Evolutionary conservation across 441 rosid species (phyloP).

Genomic region (Populus trichocarpa): DNA sequence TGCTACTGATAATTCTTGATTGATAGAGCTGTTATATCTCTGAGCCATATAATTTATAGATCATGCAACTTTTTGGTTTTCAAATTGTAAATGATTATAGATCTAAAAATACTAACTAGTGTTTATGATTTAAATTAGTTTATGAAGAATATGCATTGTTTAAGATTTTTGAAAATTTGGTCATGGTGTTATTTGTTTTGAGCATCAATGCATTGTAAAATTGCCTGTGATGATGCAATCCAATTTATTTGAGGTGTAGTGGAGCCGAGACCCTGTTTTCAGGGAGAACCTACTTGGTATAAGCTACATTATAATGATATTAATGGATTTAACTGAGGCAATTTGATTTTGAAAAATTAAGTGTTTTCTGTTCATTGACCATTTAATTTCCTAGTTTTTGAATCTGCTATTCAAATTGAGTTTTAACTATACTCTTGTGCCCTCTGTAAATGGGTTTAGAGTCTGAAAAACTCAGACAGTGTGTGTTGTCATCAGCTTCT

Average conservation of each 20-base stretch:
- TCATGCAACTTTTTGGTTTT: conserved; percentile 1
- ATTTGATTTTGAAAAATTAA: not conserved
- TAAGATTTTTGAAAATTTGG: not conserved
- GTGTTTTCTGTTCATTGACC: not conserved
- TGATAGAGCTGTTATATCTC: conserved; percentile 62
- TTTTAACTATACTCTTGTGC: conserved; percentile 40
- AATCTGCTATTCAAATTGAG: conserved; percentile 12
- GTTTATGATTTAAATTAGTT: too few species aligned
- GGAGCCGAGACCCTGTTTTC: conserved; percentile 55
- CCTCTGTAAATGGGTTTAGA: conserved; percentile 6
- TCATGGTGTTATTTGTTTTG: not conserved
- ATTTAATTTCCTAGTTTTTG: not conserved
- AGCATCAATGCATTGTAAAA: too few species aligned
- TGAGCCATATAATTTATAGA: conserved; percentile 39
- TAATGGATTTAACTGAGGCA: conserved; percentile 39
- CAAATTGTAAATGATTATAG: too few species aligned
- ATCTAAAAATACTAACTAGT: too few species aligned
- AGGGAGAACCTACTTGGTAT: conserved; percentile 70
- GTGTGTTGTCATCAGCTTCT: conserved; percentile 29
- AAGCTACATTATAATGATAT: conserved; percentile 43
- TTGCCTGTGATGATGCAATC: conserved; percentile 41
- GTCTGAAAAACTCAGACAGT: conserved; percentile 22
- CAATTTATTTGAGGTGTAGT: conserved; percentile 43
- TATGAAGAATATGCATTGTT: not conserved
- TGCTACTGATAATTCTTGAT: conserved; percentile 95